Base-by-base conservation (phyloP, 345 rosid genomes). In the Odontarrhena argentea region DNA sequence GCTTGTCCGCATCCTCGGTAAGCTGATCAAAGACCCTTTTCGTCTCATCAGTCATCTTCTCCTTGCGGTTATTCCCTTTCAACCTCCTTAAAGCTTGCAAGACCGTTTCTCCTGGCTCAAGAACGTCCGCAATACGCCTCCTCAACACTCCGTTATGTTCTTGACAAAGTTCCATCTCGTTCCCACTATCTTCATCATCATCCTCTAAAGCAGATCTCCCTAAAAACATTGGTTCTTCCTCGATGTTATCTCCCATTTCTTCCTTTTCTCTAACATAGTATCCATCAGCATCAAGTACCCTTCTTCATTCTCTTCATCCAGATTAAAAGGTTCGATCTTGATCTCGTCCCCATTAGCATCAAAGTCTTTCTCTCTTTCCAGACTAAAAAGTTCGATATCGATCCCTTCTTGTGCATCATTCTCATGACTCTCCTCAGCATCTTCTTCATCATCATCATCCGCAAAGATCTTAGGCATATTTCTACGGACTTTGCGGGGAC, bases 201-300 rank as follows among this genome's bases (percentile, higher is more conserved):
- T 44, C 60, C 24, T 47, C 61, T 25, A 32, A 37, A 10, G 57
- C 40, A 11, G 54, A 66, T 50, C 47, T 64, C 18, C 77, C 82
- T 49, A 74, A 70, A 76, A 69, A 63, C 54, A 73, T 81, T 62
- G 80, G 65, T 66, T 77, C 76, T 49, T 65, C 75, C 37, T 80
- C 89, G 72, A 85, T 62, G 63, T 81, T 87, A 67, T 89, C 96
- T 70, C 87, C 83, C 93, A 93, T 85, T 8, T 91, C 86, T 77
- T 89, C 96, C 93, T 85, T 86, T 13, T 78, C 83, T 24, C 54
- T 63, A 68, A 81, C 80, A 76, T 86, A 89, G 78, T 89, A 85
- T 35, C 93, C 96, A 2, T 80, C 68, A 0, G 70, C 88, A 77
- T 89, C 96, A 76, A 89, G 70, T 83, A 89, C 36, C 36, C 2